Conservation (phyloP, 129 eudicot genomes). For the Pseudognaphalium luteoalbum region DNA sequence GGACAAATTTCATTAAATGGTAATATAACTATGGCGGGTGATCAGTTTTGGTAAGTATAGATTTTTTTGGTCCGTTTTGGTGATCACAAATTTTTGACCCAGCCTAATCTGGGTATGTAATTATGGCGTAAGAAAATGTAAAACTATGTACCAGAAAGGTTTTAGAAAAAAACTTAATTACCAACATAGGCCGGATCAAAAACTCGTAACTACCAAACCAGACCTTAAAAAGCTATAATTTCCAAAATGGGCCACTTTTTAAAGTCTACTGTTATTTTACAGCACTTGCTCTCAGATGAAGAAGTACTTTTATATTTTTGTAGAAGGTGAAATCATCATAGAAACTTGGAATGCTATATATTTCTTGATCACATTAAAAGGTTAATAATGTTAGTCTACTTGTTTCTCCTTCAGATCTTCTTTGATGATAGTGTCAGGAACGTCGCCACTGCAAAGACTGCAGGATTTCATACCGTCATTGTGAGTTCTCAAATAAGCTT, state of each 20-base stretch:
- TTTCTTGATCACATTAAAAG: constrained; percentile 5
- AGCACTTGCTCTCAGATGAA: neutral
- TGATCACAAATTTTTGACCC: neutral
- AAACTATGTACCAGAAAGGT: no score
- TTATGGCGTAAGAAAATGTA: neutral
- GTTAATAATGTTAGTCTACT: constrained; percentile 9
- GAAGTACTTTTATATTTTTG: neutral
- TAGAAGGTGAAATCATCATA: neutral
- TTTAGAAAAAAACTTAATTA: no score
- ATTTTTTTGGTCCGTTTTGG: neutral
- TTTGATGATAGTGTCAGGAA: constrained; percentile 86
- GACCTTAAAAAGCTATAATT: no score
- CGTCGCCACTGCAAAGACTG: constrained; percentile 78
- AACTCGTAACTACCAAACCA: no score
- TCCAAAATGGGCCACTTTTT: no score
- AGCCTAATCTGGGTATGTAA: neutral
- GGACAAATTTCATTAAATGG: no score
- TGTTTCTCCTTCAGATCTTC: constrained; percentile 55
- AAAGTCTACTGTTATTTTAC: no score
- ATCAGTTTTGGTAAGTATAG: no score
- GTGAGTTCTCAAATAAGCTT: constrained; percentile 44
- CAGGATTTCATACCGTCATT: constrained; percentile 83
- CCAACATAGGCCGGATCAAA: no score
- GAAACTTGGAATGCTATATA: neutral
- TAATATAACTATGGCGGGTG: no score